phyloP scores from a whole-genome alignment of 1,284 basidiomycete genomes.

The Apiotrichum montevideense region DNA sequence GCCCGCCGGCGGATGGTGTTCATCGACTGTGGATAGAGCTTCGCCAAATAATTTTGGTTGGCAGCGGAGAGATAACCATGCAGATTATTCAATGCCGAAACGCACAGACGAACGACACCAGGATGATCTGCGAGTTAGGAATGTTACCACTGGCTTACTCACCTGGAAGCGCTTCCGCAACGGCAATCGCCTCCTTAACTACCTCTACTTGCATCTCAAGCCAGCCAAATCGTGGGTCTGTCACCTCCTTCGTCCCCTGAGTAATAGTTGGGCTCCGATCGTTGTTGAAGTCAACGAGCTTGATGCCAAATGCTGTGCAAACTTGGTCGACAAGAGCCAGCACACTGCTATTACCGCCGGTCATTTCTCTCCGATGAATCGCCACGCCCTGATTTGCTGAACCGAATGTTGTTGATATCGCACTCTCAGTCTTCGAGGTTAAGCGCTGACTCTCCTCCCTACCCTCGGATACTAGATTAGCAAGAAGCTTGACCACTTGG shows the following conservation, averaged over 20 bases:
- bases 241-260: conserved; percentile 21
- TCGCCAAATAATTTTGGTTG: conserved; percentile 72
- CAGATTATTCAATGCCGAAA: conserved; percentile 67
- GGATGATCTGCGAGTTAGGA: conserved; percentile 17
- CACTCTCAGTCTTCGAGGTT: conserved; percentile 3
- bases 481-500: conserved; percentile 69
- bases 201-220: conserved; percentile 85
- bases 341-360: conserved; percentile 71
- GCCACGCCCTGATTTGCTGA: conserved; percentile 47
- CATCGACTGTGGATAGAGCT: conserved; percentile 62
- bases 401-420: background rate
- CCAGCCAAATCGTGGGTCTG: conserved; percentile 65
- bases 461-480: conserved; percentile 63
- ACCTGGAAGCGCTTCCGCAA: conserved; percentile 89
- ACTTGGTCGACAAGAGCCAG: conserved; percentile 65
- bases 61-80: conserved; percentile 59
- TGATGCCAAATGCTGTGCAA: conserved; percentile 54
- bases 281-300: conserved; percentile 5
- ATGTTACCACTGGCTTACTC: conserved; percentile 24
- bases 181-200: conserved; percentile 79
- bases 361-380: conserved; percentile 62
- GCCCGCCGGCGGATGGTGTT: conserved; percentile 68
- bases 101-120: conserved; percentile 31
- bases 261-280: conserved; percentile 1
- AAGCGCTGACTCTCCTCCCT: conserved; percentile 24